Conservation (phyloP, 495 filamentous ascomycete genomes). For the Zalerion maritima region DNA sequence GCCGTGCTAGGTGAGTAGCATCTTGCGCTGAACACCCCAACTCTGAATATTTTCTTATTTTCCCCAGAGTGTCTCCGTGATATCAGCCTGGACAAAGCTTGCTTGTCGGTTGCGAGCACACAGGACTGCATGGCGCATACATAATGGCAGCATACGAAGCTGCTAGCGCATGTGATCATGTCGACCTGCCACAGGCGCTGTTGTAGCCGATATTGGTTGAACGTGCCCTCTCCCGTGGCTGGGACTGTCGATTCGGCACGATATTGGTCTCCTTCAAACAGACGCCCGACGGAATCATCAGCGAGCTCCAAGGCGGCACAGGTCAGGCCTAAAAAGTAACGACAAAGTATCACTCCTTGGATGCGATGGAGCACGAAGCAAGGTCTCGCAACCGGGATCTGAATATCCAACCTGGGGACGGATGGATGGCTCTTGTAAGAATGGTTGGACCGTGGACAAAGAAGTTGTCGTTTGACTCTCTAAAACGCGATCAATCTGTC, state of each 20-base stretch:
- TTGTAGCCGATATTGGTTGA: conserved; percentile 29
- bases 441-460: conserved; percentile 17
- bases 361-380: conserved; percentile 35
- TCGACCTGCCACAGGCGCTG: conserved; percentile 30
- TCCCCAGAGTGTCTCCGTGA: conserved; percentile 43
- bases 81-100: conserved; percentile 36
- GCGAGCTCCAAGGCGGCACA: conserved; percentile 26
- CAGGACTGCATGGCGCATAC: conserved; percentile 32
- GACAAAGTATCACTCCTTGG: conserved; percentile 40
- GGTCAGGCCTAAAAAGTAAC: conserved; percentile 25
- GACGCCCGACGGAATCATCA: conserved; percentile 14
- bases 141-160: conserved; percentile 36
- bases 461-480: no score
- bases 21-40: no score
- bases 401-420: conserved; percentile 30
- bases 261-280: conserved; percentile 16
- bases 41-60: no score
- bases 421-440: conserved; percentile 40
- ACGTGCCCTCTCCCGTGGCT: conserved; percentile 22
- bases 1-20: no score
- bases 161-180: conserved; percentile 24
- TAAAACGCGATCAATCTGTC: conserved; percentile 2
- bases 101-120: conserved; percentile 19
- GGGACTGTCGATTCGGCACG: conserved; percentile 26
- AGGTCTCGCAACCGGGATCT: conserved; percentile 24